Evolutionary conservation across 2,329 filamentous ascomycete species (phyloP).

Genomic region (Colletotrichum eleusines): DNA sequence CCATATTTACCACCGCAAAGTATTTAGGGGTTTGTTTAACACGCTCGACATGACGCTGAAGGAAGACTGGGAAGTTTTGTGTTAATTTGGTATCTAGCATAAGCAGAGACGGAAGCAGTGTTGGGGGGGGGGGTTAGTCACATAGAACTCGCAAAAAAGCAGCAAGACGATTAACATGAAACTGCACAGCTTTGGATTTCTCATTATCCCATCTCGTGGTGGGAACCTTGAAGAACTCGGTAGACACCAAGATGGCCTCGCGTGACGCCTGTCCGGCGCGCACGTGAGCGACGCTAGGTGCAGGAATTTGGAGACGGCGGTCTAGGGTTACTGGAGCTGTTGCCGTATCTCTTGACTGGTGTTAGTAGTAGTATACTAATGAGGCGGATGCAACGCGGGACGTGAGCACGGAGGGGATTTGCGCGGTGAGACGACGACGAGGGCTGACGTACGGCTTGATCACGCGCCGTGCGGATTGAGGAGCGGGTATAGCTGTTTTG

Average conservation of each 20-base stretch:
- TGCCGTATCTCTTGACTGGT: conserved; percentile 22
- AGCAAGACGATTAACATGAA: neutral
- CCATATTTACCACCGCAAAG: neutral
- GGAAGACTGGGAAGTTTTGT: neutral
- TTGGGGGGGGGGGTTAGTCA: conserved; percentile 13
- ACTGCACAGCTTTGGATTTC: neutral
- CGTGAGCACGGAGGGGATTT: neutral
- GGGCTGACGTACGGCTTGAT: conserved; percentile 48
- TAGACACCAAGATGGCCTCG: neutral
- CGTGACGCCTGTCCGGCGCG: neutral
- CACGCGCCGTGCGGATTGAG: conserved; percentile 55
- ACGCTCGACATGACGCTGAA: conserved; percentile 3
- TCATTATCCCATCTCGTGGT: neutral
- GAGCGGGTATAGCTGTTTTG: conserved; percentile 55
- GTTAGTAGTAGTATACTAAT: neutral
- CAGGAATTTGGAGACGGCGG: conserved; percentile 1
- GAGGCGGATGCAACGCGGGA: neutral
- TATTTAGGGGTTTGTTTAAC: neutral
- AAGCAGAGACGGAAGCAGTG: neutral
- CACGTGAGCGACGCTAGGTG: neutral
- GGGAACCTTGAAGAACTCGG: neutral
- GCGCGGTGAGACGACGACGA: neutral
- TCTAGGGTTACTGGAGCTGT: conserved; percentile 14
- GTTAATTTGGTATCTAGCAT: conserved; percentile 17
- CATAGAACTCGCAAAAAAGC: neutral